Evolutionary conservation across 805 yeast species (phyloP).

Genomic region (Maudiozyma bulderi): DNA sequence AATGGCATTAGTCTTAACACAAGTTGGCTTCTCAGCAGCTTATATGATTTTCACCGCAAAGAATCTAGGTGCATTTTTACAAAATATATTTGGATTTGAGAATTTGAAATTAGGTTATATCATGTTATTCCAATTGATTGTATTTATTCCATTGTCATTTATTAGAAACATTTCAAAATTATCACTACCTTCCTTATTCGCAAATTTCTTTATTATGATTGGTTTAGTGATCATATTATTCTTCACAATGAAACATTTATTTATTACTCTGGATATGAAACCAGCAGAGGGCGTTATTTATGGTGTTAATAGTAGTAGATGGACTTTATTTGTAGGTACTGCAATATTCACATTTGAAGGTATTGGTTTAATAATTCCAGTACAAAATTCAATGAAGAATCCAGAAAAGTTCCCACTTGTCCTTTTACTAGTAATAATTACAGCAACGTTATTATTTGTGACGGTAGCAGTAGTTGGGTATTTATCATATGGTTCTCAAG

Average conservation of each 20-base stretch:
- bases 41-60: slow-evolving; percentile 73
- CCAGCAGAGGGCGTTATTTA: slow-evolving; percentile 43
- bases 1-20: slow-evolving; percentile 56
- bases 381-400: slow-evolving; percentile 70
- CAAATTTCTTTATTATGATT: slow-evolving; percentile 56
- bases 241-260: slow-evolving; percentile 34
- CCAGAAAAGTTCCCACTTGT: slow-evolving; percentile 68
- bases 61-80: slow-evolving; percentile 53
- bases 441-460: slow-evolving; percentile 55
- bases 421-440: slow-evolving; percentile 47
- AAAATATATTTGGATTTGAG: slow-evolving; percentile 36
- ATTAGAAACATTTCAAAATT: slow-evolving; percentile 68
- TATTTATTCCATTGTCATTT: slow-evolving; percentile 60
- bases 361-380: slow-evolving; percentile 71
- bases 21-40: slow-evolving; percentile 73
- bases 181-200: slow-evolving; percentile 61
- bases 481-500: slow-evolving; percentile 52
- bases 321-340: slow-evolving; percentile 71
- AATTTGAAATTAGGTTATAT: slow-evolving; percentile 34
- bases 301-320: slow-evolving; percentile 44
- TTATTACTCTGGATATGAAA: slow-evolving; percentile 29
- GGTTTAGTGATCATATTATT: slow-evolving; percentile 59
- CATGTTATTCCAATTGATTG: slow-evolving; percentile 44
- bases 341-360: slow-evolving; percentile 88
- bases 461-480: slow-evolving; percentile 62